A percentile compares a stretch with the other conserved stretches of the same genome.
Conservation (phyloP, 208 protist genomes). For the Trypanosoma lewisi region DNA sequence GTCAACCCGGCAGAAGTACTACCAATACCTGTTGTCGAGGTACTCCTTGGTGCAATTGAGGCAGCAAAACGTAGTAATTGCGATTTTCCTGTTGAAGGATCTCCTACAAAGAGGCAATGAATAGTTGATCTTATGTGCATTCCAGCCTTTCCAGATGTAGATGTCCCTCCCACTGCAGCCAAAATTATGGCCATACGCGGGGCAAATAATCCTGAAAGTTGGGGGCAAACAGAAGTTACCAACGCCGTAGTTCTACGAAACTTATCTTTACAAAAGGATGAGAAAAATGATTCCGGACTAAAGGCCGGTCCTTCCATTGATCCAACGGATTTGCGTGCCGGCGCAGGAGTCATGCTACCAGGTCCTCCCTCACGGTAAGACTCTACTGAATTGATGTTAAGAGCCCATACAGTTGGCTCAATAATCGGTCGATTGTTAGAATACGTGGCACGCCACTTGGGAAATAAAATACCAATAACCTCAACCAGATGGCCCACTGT, state of each 20-base stretch:
- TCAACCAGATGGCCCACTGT: slow-evolving; percentile 83
- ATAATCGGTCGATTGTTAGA: slow-evolving; percentile 63
- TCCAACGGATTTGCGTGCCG: slow-evolving; percentile 22
- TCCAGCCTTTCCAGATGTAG: slow-evolving; percentile 51
- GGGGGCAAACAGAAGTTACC: slow-evolving; percentile 60
- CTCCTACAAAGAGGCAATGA: slow-evolving; percentile 98
- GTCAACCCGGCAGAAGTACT: slow-evolving; percentile 92
- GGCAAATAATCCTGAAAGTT: slow-evolving; percentile 78
- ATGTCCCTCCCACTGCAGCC: slow-evolving; percentile 62
- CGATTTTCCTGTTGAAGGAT: slow-evolving; percentile 98
- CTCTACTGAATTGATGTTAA: slow-evolving; percentile 77
- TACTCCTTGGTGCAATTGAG: slow-evolving; percentile 75
- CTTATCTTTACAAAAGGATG: slow-evolving; percentile 49
- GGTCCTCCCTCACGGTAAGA: slow-evolving; percentile 55
- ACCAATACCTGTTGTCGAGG: slow-evolving; percentile 89
- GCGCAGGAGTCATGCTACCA: slow-evolving; percentile 16
- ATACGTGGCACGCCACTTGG: slow-evolving; percentile 65
- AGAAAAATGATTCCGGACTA: slow-evolving; percentile 74
- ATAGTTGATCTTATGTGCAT: slow-evolving; percentile 92
- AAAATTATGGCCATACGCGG: slow-evolving; percentile 80
- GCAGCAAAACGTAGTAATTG: slow-evolving; percentile 87
- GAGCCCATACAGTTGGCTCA: slow-evolving; percentile 77
- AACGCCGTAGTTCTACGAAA: slow-evolving; percentile 48
- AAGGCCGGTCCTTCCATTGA: slow-evolving; percentile 49
- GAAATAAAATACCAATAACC: slow-evolving; percentile 78